phyloP scores from a whole-genome alignment of 768 basidiomycete species.

The Hydnum rufescens region DNA sequence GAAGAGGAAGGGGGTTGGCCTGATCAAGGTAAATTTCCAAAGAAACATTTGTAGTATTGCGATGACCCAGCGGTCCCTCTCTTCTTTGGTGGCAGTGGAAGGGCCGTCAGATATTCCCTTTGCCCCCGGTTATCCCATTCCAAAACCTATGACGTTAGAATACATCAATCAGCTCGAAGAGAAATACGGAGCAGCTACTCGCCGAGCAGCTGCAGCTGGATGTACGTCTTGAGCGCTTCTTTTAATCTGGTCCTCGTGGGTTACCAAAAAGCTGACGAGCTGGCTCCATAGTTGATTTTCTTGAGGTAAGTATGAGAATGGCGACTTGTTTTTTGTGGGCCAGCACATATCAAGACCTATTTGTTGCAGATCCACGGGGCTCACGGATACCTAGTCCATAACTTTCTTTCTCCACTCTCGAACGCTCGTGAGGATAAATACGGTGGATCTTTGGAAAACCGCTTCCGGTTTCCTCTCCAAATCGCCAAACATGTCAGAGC shows the following conservation, averaged over 20 bases:
- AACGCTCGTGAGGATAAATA: slow-evolving; percentile 53
- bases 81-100: slow-evolving; percentile 30
- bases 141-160: slow-evolving; percentile 35
- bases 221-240: slow-evolving; percentile 32
- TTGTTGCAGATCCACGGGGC: slow-evolving; percentile 55
- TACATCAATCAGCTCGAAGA: slow-evolving; percentile 38
- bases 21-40: slow-evolving; percentile 14
- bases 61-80: too few relatives aligned
- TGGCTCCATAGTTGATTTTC: slow-evolving; percentile 13
- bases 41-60: neutral
- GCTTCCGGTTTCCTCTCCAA: slow-evolving; percentile 45
- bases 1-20: too few relatives aligned
- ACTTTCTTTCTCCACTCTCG: slow-evolving; percentile 54
- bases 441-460: slow-evolving; percentile 56
- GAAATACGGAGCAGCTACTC: slow-evolving; percentile 35
- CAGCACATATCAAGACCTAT: too few relatives aligned
- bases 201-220: slow-evolving; percentile 37
- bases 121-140: slow-evolving; percentile 29
- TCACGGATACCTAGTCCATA: slow-evolving; percentile 49
- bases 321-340: too few relatives aligned
- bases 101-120: slow-evolving; percentile 42
- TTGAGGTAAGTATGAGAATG: too few relatives aligned
- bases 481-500: slow-evolving; percentile 32
- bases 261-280: too few relatives aligned
- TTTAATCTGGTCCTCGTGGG: too few relatives aligned